Percentiles rank a stretch among this genome's conserved stretches.
Evolutionary conservation across 768 basidiomycete genomes (phyloP).

Genomic region (Mycena filopes): DNA sequence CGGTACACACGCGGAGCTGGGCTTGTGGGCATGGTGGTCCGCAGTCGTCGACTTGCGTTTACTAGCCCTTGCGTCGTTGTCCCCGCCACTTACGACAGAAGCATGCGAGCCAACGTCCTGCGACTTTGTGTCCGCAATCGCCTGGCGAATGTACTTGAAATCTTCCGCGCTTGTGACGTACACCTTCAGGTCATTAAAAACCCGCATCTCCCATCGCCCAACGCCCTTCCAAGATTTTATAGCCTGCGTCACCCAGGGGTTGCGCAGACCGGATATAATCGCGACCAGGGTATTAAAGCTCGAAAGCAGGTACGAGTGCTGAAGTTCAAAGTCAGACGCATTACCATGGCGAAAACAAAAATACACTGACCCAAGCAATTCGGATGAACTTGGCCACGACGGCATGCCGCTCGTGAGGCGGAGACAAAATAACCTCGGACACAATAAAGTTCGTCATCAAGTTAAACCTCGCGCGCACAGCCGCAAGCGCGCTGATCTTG

Average conservation of each 20-base stretch:
- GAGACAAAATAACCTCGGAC: constrained; percentile 84
- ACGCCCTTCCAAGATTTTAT: constrained; percentile 78
- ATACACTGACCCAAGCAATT: constrained; percentile 78
- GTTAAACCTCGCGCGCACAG: constrained; percentile 85
- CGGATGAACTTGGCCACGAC: constrained; percentile 86
- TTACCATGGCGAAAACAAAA: constrained; percentile 12
- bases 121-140: constrained; percentile 75
- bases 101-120: constrained; percentile 64
- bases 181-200: constrained; percentile 76
- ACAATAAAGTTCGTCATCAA: constrained; percentile 83
- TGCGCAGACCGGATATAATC: constrained; percentile 80
- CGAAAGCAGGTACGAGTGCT: constrained; percentile 85
- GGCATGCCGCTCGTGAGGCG: constrained; percentile 67
- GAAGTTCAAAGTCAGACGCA: constrained; percentile 13
- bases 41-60: constrained; percentile 52
- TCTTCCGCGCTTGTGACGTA: constrained; percentile 74
- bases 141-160: constrained; percentile 79
- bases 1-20: constrained; percentile 72
- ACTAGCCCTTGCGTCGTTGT: constrained; percentile 49
- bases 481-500: constrained; percentile 78
- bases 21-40: constrained; percentile 53
- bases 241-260: constrained; percentile 72
- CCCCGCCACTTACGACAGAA: constrained; percentile 60
- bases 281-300: constrained; percentile 86
- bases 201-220: constrained; percentile 74